Evolutionary conservation across 2,329 filamentous ascomycete species (phyloP).

Genomic region (Fusarium caatingaense): DNA sequence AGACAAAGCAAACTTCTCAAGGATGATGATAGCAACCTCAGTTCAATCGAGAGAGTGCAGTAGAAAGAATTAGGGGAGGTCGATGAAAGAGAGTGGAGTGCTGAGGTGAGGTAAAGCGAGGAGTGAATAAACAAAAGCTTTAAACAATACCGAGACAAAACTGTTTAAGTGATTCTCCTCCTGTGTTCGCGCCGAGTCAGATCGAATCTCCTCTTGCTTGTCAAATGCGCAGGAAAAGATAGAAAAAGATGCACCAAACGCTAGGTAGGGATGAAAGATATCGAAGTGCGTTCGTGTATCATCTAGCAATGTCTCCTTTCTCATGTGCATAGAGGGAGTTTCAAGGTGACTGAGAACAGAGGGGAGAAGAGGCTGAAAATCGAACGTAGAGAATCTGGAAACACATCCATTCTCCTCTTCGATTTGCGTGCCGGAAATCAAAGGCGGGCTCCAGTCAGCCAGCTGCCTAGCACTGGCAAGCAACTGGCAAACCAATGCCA

Average conservation of each 20-base stretch:
- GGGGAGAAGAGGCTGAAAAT: background rate
- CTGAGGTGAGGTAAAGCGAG: background rate
- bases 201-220: constrained; percentile 13
- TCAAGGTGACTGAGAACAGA: background rate
- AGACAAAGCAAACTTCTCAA: constrained; percentile 1
- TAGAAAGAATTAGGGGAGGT: constrained; percentile 3
- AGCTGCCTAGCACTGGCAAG: constrained; percentile 22
- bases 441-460: background rate
- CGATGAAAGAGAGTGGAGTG: background rate
- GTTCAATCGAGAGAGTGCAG: background rate
- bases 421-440: background rate
- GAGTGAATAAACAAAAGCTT: constrained; percentile 20
- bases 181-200: background rate
- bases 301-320: background rate
- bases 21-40: background rate
- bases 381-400: background rate
- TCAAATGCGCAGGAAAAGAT: constrained; percentile 17
- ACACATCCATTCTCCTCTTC: background rate
- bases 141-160: constrained; percentile 7
- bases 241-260: background rate
- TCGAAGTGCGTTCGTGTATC: background rate
- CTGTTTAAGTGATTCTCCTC: constrained; percentile 8
- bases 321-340: background rate
- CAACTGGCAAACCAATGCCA: background rate
- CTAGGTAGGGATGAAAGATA: background rate